These are phyloP conservation scores for Citrus trifoliata DNA, from an alignment of 345 rosid genomes.

Conservation along the genomic window DNA sequence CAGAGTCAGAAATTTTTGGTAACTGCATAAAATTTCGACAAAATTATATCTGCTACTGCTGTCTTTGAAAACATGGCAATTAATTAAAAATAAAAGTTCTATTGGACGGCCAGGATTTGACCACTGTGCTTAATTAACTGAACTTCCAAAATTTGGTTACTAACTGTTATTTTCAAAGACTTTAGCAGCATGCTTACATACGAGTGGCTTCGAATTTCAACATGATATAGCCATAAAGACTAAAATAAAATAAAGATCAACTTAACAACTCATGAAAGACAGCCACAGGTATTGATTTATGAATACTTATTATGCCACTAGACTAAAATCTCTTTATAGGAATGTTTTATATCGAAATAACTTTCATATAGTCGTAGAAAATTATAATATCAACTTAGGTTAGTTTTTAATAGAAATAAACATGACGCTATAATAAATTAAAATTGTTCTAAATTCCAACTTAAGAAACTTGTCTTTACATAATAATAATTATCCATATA, in stretches of 20 bases:
- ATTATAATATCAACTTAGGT: too few relatives aligned
- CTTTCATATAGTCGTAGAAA: accelerated
- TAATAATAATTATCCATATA: too few relatives aligned
- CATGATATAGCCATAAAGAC: neutral
- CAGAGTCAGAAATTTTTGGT: too few relatives aligned
- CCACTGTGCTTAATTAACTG: neutral
- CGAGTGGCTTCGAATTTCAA: neutral
- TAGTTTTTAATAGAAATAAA: too few relatives aligned
- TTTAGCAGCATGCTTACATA: neutral
- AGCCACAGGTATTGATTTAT: neutral
- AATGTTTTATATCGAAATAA: too few relatives aligned
- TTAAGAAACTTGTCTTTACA: too few relatives aligned
- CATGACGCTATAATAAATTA: too few relatives aligned
- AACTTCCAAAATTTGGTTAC: neutral
- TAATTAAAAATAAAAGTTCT: too few relatives aligned
- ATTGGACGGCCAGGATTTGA: neutral
- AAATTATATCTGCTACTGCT: neutral
- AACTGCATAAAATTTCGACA: too few relatives aligned
- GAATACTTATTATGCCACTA: too few relatives aligned
- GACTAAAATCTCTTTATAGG: too few relatives aligned
- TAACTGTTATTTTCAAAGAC: neutral
- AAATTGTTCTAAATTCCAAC: too few relatives aligned
- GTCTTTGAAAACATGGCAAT: neutral
- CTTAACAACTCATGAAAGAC: neutral
- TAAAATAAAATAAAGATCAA: neutral